Conservation (phyloP, 106 monocot species). For the Platanthera zijinensis region DNA sequence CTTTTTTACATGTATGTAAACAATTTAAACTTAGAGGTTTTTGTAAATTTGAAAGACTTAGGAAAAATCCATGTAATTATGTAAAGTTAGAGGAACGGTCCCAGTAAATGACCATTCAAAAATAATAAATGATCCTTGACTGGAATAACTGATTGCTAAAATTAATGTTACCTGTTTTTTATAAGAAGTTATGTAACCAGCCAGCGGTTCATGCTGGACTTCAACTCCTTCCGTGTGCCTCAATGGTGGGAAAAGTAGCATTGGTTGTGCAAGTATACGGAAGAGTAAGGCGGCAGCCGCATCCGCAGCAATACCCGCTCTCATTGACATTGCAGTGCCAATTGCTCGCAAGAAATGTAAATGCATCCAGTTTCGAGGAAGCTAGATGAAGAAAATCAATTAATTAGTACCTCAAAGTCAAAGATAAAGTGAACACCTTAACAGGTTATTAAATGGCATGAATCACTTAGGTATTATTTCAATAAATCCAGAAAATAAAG, state of each 20-base stretch:
- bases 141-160: background rate
- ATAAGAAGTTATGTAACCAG: conserved; percentile 57
- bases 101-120: background rate
- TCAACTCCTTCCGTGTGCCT: conserved; percentile 80
- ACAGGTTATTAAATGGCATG: background rate
- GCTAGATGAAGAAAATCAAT: conserved; percentile 33
- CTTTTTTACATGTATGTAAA: too few relatives aligned
- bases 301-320: conserved; percentile 89
- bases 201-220: conserved; percentile 56
- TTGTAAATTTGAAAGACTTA: too few relatives aligned
- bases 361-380: conserved; percentile 98
- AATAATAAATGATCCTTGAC: background rate
- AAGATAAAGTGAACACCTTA: background rate
- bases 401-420: background rate
- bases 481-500: background rate
- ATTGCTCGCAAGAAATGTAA: conserved; percentile 94
- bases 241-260: conserved; percentile 85
- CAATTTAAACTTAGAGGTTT: too few relatives aligned
- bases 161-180: conserved; percentile 50
- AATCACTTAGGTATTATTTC: background rate
- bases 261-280: conserved; percentile 87
- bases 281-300: conserved; percentile 95
- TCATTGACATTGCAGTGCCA: conserved; percentile 98
- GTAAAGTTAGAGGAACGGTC: too few relatives aligned
- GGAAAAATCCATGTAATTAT: too few relatives aligned